Percentiles rank a stretch among this genome's conserved stretches.
Conservation (phyloP, 768 basidiomycete genomes). For the Chalciporus chontae region DNA sequence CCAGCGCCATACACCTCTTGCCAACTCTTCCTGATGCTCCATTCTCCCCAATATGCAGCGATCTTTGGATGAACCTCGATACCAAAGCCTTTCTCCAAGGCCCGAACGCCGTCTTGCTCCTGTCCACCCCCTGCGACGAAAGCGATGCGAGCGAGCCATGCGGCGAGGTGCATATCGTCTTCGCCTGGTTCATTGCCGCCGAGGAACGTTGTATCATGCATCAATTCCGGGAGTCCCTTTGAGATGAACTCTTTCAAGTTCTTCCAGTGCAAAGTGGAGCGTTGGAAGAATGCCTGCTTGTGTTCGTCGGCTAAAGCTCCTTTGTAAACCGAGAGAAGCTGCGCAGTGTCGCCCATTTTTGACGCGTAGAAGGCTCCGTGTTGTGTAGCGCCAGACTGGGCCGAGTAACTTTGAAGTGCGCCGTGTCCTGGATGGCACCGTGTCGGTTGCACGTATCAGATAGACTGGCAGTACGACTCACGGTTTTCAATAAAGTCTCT, state of each 20-base stretch:
- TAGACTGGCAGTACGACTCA: slow-evolving; percentile 25
- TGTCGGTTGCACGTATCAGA: neutral
- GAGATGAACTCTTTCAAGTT: slow-evolving; percentile 35
- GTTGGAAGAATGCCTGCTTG: slow-evolving; percentile 38
- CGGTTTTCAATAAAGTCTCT: slow-evolving; percentile 37
- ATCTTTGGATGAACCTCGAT: slow-evolving; percentile 37
- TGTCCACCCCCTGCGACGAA: slow-evolving; percentile 35
- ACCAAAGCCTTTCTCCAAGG: slow-evolving; percentile 39
- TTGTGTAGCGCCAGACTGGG: slow-evolving; percentile 31
- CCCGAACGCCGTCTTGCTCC: slow-evolving; percentile 35
- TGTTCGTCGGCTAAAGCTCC: slow-evolving; percentile 33
- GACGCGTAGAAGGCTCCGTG: slow-evolving; percentile 42
- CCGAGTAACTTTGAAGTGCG: slow-evolving; percentile 36
- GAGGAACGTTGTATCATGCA: slow-evolving; percentile 45
- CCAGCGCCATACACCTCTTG: slow-evolving; percentile 41
- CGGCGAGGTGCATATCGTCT: slow-evolving; percentile 53
- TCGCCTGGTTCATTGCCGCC: slow-evolving; percentile 46
- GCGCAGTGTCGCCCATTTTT: slow-evolving; percentile 40
- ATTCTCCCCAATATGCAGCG: slow-evolving; percentile 41
- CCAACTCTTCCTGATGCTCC: slow-evolving; percentile 45
- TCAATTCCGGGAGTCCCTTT: slow-evolving; percentile 36
- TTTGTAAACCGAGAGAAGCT: slow-evolving; percentile 40
- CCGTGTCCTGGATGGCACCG: slow-evolving; percentile 36
- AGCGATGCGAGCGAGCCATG: slow-evolving; percentile 50
- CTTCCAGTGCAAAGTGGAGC: slow-evolving; percentile 38